Conservation (phyloP, 2,329 filamentous ascomycete genomes). For the Dichotomopilus funicola region DNA sequence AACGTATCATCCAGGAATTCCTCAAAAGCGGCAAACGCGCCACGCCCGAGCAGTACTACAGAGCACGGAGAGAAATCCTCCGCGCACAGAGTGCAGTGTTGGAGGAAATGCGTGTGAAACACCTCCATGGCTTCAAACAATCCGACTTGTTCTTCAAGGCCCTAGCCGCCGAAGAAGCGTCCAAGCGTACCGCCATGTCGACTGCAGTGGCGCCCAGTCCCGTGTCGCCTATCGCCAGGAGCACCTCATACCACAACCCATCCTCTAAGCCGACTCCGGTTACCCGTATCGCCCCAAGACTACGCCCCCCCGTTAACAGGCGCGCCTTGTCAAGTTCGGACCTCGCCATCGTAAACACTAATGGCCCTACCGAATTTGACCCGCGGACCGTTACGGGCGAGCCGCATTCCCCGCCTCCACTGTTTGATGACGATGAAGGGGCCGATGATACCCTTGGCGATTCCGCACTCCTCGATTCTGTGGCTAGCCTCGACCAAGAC, state of each 20-base stretch:
- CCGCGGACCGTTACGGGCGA: slow-evolving; percentile 66
- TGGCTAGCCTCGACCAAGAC: slow-evolving; percentile 73
- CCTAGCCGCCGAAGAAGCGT: slow-evolving; percentile 75
- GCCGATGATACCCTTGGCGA: slow-evolving; percentile 64
- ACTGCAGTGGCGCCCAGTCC: slow-evolving; percentile 24
- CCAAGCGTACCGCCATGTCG: slow-evolving; percentile 29
- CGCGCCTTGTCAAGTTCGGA: slow-evolving; percentile 45
- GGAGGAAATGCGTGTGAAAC: slow-evolving; percentile 72
- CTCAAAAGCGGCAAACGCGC: slow-evolving; percentile 70
- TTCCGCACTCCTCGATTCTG: slow-evolving; percentile 64
- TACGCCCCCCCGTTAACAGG: slow-evolving; percentile 30
- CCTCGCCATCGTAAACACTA: slow-evolving; percentile 34
- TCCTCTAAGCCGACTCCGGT: slow-evolving; percentile 40
- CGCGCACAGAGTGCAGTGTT: slow-evolving; percentile 75
- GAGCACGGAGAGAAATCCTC: slow-evolving; percentile 73
- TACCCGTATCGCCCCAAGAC: slow-evolving; percentile 35
- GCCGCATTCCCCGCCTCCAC: slow-evolving; percentile 33
- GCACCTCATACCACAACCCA: slow-evolving; percentile 31
- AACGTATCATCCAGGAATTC: slow-evolving; percentile 67
- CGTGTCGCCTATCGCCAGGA: slow-evolving; percentile 22
- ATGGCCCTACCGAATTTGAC: slow-evolving; percentile 35
- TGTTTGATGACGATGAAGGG: slow-evolving; percentile 78
- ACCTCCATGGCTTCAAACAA: slow-evolving; percentile 81
- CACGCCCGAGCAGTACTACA: slow-evolving; percentile 73
- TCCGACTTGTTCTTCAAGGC: slow-evolving; percentile 97